Evolutionary conservation across 129 eudicot species (phyloP).

Genomic region (Escallonia rubra): DNA sequence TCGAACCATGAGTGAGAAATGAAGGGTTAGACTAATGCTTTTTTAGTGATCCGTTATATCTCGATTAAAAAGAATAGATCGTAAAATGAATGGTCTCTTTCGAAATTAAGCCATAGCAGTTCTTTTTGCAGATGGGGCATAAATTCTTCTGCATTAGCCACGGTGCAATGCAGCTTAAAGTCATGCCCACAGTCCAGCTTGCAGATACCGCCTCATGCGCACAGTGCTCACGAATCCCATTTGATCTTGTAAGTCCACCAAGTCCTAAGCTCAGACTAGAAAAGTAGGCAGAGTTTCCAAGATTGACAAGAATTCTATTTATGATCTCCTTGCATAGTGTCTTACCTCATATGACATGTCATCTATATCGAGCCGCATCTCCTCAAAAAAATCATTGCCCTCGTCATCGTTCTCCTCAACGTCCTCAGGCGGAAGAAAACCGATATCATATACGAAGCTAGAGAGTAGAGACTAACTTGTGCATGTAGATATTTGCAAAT

Average conservation of each 20-base stretch:
- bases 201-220: constrained; percentile 6
- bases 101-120: no score
- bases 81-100: no score
- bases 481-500: no score
- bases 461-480: no score
- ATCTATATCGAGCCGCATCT: constrained; percentile 22
- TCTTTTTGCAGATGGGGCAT: constrained; percentile 24
- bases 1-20: no score
- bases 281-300: neutral
- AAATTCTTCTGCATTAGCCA: constrained; percentile 8
- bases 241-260: constrained; percentile 14
- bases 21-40: no score
- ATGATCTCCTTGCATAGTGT: neutral
- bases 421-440: no score
- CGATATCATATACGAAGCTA: no score
- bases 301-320: no score
- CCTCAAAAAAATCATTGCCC: constrained; percentile 4
- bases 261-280: constrained; percentile 1
- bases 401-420: neutral
- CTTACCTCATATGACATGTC: constrained; percentile 25
- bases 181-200: constrained; percentile 15
- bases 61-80: no score
- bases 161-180: constrained; percentile 5
- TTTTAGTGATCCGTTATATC: no score
- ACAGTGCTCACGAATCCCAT: constrained; percentile 17